Conservation (phyloP, 176 grass and related monocot genomes). For the Ananas comosus region DNA sequence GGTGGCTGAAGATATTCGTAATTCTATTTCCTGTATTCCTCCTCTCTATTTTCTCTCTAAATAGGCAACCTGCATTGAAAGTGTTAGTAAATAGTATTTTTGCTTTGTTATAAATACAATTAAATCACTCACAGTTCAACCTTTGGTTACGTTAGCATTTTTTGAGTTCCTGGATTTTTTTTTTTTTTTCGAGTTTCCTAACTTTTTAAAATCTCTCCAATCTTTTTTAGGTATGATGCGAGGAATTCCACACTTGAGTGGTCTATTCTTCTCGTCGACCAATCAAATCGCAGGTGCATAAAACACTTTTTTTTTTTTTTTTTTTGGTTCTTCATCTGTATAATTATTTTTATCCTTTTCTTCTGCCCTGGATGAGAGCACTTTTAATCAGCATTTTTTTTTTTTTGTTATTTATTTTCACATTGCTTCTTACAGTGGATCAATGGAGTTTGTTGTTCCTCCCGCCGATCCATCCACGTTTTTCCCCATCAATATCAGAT, state of each 20-base stretch:
- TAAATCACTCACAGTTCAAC: too few relatives aligned
- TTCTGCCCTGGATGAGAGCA: not conserved
- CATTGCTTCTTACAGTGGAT: conserved; percentile 35
- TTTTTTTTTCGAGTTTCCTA: not conserved
- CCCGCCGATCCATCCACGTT: conserved; percentile 61
- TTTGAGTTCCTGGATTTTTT: not conserved
- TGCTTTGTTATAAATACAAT: too few relatives aligned
- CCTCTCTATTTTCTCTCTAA: too few relatives aligned
- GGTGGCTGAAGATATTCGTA: too few relatives aligned
- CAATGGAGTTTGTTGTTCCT: conserved; percentile 76
- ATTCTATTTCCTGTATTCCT: too few relatives aligned
- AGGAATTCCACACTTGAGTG: conserved; percentile 67
- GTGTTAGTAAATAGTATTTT: too few relatives aligned
- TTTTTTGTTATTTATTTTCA: not conserved
- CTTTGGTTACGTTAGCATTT: too few relatives aligned
- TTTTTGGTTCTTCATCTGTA: conserved; percentile 3
- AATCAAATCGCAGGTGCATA: conserved; percentile 68
- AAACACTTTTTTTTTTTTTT: not conserved
- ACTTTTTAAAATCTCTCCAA: not conserved
- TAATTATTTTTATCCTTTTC: conserved; percentile 2
- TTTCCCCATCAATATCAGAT: conserved; percentile 65
- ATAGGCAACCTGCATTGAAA: too few relatives aligned
- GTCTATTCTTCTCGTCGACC: conserved; percentile 75
- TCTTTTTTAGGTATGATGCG: conserved; percentile 48
- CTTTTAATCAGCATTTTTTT: not conserved